Evolutionary conservation across 352 stramenopile genomes (phyloP), one percentile per base, ranked within the genome.

Genomic region (Phytophthora vignae): DNA sequence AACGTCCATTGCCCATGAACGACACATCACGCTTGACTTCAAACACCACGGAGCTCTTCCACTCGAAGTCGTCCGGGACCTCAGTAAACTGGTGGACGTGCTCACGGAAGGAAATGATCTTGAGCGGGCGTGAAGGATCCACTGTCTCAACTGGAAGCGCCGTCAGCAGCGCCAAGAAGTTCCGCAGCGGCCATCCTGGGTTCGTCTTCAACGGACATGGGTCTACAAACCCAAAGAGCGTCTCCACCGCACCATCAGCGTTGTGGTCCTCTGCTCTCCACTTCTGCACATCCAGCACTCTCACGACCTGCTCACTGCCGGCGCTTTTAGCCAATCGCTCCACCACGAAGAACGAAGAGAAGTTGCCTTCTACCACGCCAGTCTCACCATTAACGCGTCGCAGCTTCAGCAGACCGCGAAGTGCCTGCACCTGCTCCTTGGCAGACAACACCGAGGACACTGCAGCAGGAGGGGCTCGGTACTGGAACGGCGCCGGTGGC

Each of bases 161-260:
- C 12, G 82, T 77, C 1, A 96, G 69, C 3, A 92, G 54, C 9
- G 83, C 83, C 36, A 97, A 56, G 52, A 95, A 96, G 65, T 98
- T 98, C 12, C 92, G 90, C 57, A 98, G 66, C 14, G 92, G 92
- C 93, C 93, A 98, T 0, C 92, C 91, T 12, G 91, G 91, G 59
- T 97, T 85, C 7, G 73, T 81, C 15, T 79, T 73, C 21, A 96
- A 57, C 3, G 92, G 76, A 59, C 90, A 96, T 11, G 93, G 91
- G 55, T 98, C 93, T 5, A 98, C 81, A 74, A 98, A 96, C 2
- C 90, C 91, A 67, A 98, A 98, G 7, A 95, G 42, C 14, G 73
- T 81, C 4, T 90, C 78, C 4, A 62, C 22, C 19, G 77, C 54
- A 12, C 70, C 36, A 19, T 31, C 22, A 3, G 17, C 14, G 27